Evolutionary conservation across 139 green algal genomes (phyloP).

Genomic region (Auxenochlorella protothecoides): DNA sequence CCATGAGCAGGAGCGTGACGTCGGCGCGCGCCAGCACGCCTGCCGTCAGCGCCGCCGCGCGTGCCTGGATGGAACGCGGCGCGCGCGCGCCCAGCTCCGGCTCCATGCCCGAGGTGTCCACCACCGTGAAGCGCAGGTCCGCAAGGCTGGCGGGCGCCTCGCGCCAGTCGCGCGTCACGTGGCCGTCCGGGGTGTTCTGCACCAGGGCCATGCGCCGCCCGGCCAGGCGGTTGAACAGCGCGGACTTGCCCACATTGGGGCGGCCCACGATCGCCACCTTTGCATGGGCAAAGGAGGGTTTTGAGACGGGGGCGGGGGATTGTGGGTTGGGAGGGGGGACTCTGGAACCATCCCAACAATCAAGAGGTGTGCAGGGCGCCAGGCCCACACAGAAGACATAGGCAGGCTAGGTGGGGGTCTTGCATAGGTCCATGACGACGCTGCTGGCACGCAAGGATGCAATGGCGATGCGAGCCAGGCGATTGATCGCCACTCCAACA

Average conservation of each 20-base stretch:
- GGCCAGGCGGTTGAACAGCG: slow-evolving; percentile 79
- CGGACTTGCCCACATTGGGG: slow-evolving; percentile 87
- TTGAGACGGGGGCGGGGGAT: no score
- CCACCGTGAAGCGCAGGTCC: slow-evolving; percentile 68
- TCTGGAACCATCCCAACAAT: no score
- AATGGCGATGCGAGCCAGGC: no score
- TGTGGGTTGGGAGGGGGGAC: no score
- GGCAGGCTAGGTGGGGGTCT: no score
- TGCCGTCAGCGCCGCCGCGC: slow-evolving; percentile 47
- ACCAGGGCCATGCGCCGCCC: slow-evolving; percentile 57
- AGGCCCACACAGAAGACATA: no score
- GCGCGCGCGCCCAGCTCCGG: slow-evolving; percentile 24
- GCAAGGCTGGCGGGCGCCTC: slow-evolving; percentile 59
- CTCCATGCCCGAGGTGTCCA: slow-evolving; percentile 88
- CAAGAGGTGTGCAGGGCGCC: no score
- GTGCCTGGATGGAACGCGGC: slow-evolving; percentile 39
- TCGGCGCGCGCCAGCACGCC: slow-evolving; percentile 41
- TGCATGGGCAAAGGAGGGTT: no score
- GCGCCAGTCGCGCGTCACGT: slow-evolving; percentile 88
- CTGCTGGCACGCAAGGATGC: no score
- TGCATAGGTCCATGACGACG: no score
- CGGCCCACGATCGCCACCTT: slow-evolving; percentile 69
- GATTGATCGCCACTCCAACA: no score
- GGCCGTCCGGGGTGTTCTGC: slow-evolving; percentile 74
- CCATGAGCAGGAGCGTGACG: slow-evolving; percentile 65